Base-by-base conservation (phyloP, 2,329 filamentous ascomycete species). In the Pyricularia sp. region DNA sequence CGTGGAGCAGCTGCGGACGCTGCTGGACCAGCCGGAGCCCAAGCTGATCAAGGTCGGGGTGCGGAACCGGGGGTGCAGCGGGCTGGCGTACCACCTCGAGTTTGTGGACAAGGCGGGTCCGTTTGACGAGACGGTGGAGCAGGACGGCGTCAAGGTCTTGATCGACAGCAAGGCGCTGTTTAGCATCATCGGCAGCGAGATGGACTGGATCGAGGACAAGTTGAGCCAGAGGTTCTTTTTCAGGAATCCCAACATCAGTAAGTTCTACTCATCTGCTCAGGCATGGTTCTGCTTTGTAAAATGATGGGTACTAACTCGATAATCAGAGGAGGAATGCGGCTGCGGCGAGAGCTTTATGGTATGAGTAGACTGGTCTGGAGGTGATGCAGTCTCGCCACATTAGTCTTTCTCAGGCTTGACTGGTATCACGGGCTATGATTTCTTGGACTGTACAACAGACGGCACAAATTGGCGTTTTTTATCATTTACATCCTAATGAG, bases 151-250 rank as follows among this genome's bases (percentile, higher is more conserved):
- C 69, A 94, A 92, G 80, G 94, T 99, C 42, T 79, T 98, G 77
- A 95, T 99, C 69, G 95, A 99, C 79, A 97, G 92, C 84, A 98
- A 97, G 83, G 95, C 95, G 61, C 82, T 99, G 66, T 94, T 99
- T 78, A 98, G 94, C 79, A 98, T 99, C 68, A 97, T 99, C 74
- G 95, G 95, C 5, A 97, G 92, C 76, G 94, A 98, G 81, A 99
- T 99, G 95, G 95, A 99, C 77, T 99, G 94, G 94, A 85, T 94
- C 12, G 94, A 98, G 80, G 95, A 98, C 75, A 97, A 97, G 82
- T 81, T 99, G 72, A 97, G 91, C 78, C 87, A 94, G 79, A 86
- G 92, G 72, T 99, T 99, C 79, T 89, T 97, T 67, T 99, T 99
- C 81, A 90, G 88, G 77, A 99, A 99, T 78, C 95, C 95, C 2